These are phyloP conservation scores for Fusarium ambrosium DNA, from an alignment of 2,329 filamentous ascomycete species.

Conservation along the genomic window DNA sequence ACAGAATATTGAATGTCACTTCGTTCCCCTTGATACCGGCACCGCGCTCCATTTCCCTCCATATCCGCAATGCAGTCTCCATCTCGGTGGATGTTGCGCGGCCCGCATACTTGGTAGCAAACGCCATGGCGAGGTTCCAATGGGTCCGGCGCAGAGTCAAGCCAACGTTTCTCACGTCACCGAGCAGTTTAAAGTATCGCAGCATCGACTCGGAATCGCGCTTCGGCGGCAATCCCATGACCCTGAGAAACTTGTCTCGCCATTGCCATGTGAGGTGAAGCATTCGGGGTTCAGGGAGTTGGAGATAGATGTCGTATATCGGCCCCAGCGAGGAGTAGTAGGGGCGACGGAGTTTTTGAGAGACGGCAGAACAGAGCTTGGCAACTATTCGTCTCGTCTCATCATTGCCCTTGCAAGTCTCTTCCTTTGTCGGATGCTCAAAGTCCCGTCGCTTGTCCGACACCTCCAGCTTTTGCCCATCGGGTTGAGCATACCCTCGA, in stretches of 20 bases:
- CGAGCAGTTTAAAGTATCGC: slow-evolving; percentile 85
- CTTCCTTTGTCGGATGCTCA: slow-evolving; percentile 59
- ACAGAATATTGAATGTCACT: slow-evolving; percentile 94
- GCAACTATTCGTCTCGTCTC: slow-evolving; percentile 53
- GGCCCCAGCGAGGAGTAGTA: slow-evolving; percentile 56
- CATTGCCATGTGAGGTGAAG: slow-evolving; percentile 62
- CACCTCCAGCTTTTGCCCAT: slow-evolving; percentile 63
- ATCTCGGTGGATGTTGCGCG: slow-evolving; percentile 70
- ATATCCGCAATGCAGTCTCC: slow-evolving; percentile 77
- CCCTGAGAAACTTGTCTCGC: slow-evolving; percentile 75
- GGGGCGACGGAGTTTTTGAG: slow-evolving; percentile 58
- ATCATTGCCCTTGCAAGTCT: slow-evolving; percentile 54
- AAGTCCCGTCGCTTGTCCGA: slow-evolving; percentile 65
- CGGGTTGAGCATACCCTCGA: slow-evolving; percentile 65
- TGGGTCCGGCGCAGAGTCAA: slow-evolving; percentile 76
- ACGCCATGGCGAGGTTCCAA: slow-evolving; percentile 88
- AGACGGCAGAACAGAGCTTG: slow-evolving; percentile 58
- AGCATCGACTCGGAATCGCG: slow-evolving; percentile 75
- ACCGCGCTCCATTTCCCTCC: slow-evolving; percentile 89
- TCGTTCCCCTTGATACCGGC: slow-evolving; percentile 75
- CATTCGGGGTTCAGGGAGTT: slow-evolving; percentile 67
- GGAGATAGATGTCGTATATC: slow-evolving; percentile 64
- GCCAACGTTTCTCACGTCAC: slow-evolving; percentile 83
- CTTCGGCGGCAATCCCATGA: slow-evolving; percentile 74
- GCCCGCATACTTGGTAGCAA: slow-evolving; percentile 79